Base-by-base conservation (phyloP, 805 yeast species). In the Kockiozyma suomiensis region DNA sequence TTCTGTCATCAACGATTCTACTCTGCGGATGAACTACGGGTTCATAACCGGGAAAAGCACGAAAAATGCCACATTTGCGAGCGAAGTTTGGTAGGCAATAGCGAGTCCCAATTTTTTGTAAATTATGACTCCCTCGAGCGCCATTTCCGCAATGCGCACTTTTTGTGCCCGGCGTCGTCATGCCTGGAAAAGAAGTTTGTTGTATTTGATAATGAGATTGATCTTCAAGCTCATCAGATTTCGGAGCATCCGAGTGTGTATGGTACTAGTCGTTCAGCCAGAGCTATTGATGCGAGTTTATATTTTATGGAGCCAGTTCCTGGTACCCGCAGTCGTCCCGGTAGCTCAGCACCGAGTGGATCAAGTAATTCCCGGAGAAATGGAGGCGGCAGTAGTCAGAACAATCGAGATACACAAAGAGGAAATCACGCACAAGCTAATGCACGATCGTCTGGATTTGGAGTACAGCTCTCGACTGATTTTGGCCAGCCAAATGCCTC, bases 1-100 rank as follows among this genome's bases (percentile, higher is more conserved):
- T 88, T 89, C 72, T 94, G 99, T 73, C 74, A 80, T 2, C 84
- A 84, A 1, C 75, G 96, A 58, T 92, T 89, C 72, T 94, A 94
- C 71, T 89, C 96, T 0, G 89, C 85, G 41, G 97, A 93, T 71
- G 98, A 92, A 71, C 78, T 91, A 68, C 84, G 83, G 65, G 74
- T 85, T 33, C 99, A 94, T 73, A 81, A 92, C 75, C 79, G 96
- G 66, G 87, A 88, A 61, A 76, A 76, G 50, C 99, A 94, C 73
- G 97, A 92, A 71, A 84, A 85, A 66, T 94, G 99, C 73, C 89
- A 85, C 68, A 85, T 94, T 33, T 94, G 99, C 76, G 96, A 91
- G 28, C 86, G 82, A 70, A 72, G 80, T 1, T 81, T 84, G 68
- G 76, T 85, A 0, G 67, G 69, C 25, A 50, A 59, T 26, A 72